phyloP scores from a whole-genome alignment of 139 green algal genomes.

The Closterium sp. region DNA sequence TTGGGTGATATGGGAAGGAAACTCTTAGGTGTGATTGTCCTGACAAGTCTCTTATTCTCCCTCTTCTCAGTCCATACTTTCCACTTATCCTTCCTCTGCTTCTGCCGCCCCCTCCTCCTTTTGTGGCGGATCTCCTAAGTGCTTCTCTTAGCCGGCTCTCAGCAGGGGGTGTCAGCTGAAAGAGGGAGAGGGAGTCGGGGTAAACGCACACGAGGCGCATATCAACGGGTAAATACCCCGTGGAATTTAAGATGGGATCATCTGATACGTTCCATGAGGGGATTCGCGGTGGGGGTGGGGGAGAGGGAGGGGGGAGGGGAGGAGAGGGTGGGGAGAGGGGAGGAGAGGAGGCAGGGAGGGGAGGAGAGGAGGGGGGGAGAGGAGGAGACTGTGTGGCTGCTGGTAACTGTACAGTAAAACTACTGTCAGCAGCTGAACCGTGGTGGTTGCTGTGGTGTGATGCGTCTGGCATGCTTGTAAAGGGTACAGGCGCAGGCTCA shows the following conservation, averaged over 20 bases:
- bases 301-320: no score
- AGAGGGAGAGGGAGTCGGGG: not conserved
- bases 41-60: not conserved
- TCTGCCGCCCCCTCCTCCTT: not conserved
- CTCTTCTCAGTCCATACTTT: not conserved
- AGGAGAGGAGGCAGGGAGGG: no score
- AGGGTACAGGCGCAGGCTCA: not conserved
- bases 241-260: not conserved
- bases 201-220: not conserved
- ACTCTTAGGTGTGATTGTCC: not conserved
- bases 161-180: not conserved
- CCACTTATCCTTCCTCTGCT: not conserved
- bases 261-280: slow-evolving; percentile 1
- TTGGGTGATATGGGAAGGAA: not conserved
- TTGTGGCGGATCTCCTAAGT: not conserved
- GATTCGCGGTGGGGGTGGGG: slow-evolving; percentile 4
- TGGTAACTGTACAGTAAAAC: no score
- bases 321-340: no score
- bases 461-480: not conserved
- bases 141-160: not conserved
- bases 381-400: not conserved
- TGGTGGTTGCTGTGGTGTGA: not conserved
- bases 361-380: not conserved
- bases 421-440: not conserved
- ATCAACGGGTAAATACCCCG: not conserved